Evolutionary conservation across 495 filamentous ascomycete genomes (phyloP), one percentile per base, ranked within the genome.

Genomic region (Lasiosphaeria ovina): DNA sequence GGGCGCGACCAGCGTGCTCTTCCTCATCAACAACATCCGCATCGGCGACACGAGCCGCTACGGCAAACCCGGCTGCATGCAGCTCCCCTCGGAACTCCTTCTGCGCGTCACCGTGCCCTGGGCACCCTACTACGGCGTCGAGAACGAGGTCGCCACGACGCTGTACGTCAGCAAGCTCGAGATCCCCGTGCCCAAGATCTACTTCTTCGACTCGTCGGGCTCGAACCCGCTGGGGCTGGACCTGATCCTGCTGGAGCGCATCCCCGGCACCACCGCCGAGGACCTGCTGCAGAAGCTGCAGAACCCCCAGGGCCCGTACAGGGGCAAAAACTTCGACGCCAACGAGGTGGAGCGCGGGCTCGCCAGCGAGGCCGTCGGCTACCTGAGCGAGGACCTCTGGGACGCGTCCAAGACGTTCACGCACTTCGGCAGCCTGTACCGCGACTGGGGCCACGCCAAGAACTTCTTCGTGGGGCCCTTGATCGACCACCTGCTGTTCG

Each of bases 151-250:
- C 11, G 57, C 57, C 11, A 42, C 35, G 32, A 52, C 40, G 57
- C 16, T 53, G n/a, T 53, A 31, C 17, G 48, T 40, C 8, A 6
- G 49, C 16, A 31, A 33, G 6, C 48, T 35, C 32, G 57, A 36
- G 0, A 31, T 59, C 16, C 57, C 57, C 3, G 49, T 35, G 8
- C 47, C 57, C 12, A 11, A 42, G 48, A 48, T 59, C 35, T 59
- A 40, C 49, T 59, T 51, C 49, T 59, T 59, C 40, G 57, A 59
- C 57, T 59, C 57, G 33, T 52, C 48, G 10, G 49, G 12, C 3
- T 38, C 42, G 6, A 59, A 59, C 35, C 10, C 14, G 6, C 49
- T 14, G 7, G 49, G 49, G 3, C 34, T 59, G 12, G 57, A 59
- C n/a, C 53, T 52, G 16, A 59, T 50, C 12, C 31, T 59, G 14